These are phyloP conservation scores for Botrytis deweyae DNA, from an alignment of 2,329 filamentous ascomycete genomes.

Conservation along the genomic window DNA sequence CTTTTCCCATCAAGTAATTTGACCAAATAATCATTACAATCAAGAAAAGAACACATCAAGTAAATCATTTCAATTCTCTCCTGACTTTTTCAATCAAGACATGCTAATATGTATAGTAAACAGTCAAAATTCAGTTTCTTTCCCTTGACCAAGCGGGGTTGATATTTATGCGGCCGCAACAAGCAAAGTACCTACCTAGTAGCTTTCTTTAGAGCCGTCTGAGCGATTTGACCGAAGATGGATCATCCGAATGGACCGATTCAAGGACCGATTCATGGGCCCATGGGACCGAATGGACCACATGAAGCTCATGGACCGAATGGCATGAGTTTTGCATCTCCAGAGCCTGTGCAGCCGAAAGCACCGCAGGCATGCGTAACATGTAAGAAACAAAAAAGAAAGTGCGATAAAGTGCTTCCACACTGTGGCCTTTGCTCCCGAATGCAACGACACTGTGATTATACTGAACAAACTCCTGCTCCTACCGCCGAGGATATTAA, in stretches of 20 bases:
- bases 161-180: slow-evolving; percentile 14
- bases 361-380: slow-evolving; percentile 46
- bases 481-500: slow-evolving; percentile 45
- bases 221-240: slow-evolving; percentile 13
- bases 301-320: background rate
- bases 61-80: background rate
- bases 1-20: background rate
- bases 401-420: slow-evolving; percentile 52
- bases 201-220: background rate
- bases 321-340: background rate
- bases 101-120: slow-evolving; percentile 2
- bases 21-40: background rate
- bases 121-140: background rate
- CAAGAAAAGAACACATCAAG: background rate
- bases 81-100: background rate
- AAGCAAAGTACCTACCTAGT: slow-evolving; percentile 3
- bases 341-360: slow-evolving; percentile 27
- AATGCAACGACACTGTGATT: slow-evolving; percentile 46
- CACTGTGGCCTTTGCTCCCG: slow-evolving; percentile 48
- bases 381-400: slow-evolving; percentile 51
- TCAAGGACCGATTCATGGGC: background rate
- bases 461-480: slow-evolving; percentile 40
- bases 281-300: background rate
- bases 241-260: slow-evolving; percentile 7
- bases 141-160: background rate